A percentile compares a stretch with the other conserved stretches of the same genome.
Evolutionary conservation across 306 rosid genomes (phyloP).

Genomic region (Morella rubra): DNA sequence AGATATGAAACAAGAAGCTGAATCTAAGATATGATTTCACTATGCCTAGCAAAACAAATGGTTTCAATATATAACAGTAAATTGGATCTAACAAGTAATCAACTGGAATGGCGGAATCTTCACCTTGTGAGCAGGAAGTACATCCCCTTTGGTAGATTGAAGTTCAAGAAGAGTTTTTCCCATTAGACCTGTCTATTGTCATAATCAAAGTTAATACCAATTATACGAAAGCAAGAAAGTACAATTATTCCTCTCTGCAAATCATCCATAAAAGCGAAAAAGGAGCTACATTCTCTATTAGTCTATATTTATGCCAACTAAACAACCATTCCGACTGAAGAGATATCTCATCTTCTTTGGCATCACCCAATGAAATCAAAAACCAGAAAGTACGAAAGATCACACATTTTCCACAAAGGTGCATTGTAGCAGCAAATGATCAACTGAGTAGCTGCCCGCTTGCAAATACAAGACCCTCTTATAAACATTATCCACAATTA

Average conservation of each 20-base stretch:
- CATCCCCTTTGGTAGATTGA: conserved; percentile 83
- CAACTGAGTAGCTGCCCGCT: not conserved
- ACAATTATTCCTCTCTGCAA: not conserved
- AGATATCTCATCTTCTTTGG: not conserved
- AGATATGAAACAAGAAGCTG: not conserved
- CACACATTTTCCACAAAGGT: not conserved
- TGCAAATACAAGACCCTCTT: not conserved
- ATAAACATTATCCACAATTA: no score
- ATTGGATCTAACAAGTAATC: not conserved
- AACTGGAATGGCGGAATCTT: conserved; percentile 20
- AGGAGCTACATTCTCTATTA: not conserved
- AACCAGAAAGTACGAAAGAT: not conserved
- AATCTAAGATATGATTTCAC: not conserved
- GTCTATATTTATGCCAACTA: not conserved
- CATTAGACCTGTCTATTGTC: conserved; percentile 85
- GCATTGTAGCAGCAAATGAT: not conserved
- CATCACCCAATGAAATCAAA: not conserved
- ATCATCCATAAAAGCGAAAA: not conserved
- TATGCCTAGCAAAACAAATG: not conserved
- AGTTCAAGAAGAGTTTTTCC: conserved; percentile 90
- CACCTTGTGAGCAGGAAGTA: conserved; percentile 98
- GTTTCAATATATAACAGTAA: not conserved
- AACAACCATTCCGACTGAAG: not conserved
- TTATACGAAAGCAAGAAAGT: conserved; percentile 15
- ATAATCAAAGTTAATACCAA: conserved; percentile 23